Evolutionary conservation across 2,329 filamentous ascomycete genomes (phyloP), one percentile per base, ranked within the genome.

Genomic region (Aspergillus persii): DNA sequence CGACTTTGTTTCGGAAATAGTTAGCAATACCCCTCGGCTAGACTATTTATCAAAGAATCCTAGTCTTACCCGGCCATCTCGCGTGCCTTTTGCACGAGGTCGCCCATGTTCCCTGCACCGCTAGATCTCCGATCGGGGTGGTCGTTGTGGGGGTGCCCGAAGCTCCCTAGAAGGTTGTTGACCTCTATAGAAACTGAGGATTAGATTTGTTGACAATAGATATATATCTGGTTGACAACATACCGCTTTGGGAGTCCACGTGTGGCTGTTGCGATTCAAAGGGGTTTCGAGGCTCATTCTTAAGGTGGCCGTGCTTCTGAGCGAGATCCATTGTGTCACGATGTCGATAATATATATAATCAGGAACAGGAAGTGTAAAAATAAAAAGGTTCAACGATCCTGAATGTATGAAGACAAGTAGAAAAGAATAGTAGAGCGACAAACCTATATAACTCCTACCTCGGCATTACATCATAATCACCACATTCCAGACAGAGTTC

Each of bases 131-230:
- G 53, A 47, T 63, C 61, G 11, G 61, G 61, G 31, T 63, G 61
- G 33, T 63, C 61, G 47, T 63, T 58, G 9, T 61, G 54, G 7
- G 61, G 30, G 6, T 57, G 60, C 2, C 61, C 61, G 29, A 63
- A 62, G 15, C 52, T 62, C 3, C 60, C 60, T 66, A 87, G 81
- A 2, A 85, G 84, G 1, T 87, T 72, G 63, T 88, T 89, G 64
- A 89, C 8, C 82, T 73, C 86, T 85, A 36, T 41, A 4, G 3
- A 6, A 7, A n/a, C n/a, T 3, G 1, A 3, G 49, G 2, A 6
- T 55, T 47, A 54, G 51, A 15, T n/a, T 18, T 12, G 12, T 49
- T 49, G 8, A 7, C 18, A 8, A 27, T 11, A 26, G 18, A 27
- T 23, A 23, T 23, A n/a, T 3, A 23, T 18, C 8, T 23, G 15